phyloP scores from a whole-genome alignment of 805 yeast species.

The Tetrapisispora iriomotensis region DNA sequence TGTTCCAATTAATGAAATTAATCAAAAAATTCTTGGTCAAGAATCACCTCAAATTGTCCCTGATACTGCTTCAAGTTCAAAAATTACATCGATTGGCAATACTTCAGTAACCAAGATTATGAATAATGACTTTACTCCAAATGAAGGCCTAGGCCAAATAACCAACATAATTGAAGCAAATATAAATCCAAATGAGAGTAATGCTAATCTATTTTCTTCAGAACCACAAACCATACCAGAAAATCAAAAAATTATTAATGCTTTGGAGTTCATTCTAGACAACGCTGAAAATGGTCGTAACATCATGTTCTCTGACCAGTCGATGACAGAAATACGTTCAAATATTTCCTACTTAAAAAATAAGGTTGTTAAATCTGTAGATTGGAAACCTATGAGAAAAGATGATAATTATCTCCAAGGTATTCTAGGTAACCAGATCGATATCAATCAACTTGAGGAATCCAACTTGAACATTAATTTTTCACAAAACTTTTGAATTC shows the following conservation, averaged over 20 bases:
- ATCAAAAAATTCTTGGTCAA: no score
- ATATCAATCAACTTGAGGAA: background rate
- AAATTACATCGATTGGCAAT: no score
- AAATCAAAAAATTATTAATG: background rate
- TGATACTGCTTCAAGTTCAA: no score
- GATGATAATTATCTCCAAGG: conserved; percentile 1
- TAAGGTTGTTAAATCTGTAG: background rate
- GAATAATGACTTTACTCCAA: no score
- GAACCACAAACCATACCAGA: background rate
- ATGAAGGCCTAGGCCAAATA: background rate
- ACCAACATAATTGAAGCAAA: background rate
- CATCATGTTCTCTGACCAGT: conserved; percentile 2
- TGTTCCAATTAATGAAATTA: no score
- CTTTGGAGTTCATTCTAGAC: conserved; percentile 1
- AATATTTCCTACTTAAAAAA: conserved; percentile 2
- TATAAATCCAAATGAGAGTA: background rate
- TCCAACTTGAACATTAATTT: background rate
- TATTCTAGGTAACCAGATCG: background rate
- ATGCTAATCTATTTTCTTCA: background rate
- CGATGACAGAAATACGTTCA: conserved; percentile 2
- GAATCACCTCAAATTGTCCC: no score
- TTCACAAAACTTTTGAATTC: background rate
- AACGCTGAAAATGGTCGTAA: background rate
- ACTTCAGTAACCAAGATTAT: background rate
- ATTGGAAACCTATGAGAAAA: background rate